These are phyloP conservation scores for Vaucheria bursata DNA, from an alignment of 352 stramenopile genomes.

Conservation along the genomic window DNA sequence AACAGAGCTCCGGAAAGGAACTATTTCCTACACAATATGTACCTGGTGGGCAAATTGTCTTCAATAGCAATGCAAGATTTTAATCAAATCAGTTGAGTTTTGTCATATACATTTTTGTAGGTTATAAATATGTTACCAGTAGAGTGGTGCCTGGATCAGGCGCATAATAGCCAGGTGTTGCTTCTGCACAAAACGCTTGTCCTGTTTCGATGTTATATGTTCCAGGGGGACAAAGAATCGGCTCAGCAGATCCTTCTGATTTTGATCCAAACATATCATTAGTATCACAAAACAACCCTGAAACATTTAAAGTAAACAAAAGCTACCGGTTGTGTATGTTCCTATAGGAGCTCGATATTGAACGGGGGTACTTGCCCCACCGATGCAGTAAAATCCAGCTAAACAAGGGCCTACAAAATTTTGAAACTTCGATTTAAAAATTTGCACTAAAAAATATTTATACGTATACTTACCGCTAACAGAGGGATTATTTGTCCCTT, in stretches of 20 bases:
- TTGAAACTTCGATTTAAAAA: conserved; percentile 4
- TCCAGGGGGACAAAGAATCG: conserved; percentile 21
- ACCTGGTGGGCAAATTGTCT: conserved; percentile 52
- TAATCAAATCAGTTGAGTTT: no score
- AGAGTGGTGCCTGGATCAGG: conserved; percentile 14
- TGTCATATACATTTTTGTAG: background rate
- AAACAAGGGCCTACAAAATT: conserved; percentile 64
- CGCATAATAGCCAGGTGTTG: conserved; percentile 30
- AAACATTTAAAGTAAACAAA: background rate
- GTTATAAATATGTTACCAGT: background rate
- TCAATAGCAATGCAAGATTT: background rate
- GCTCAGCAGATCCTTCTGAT: conserved; percentile 8
- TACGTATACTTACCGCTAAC: background rate
- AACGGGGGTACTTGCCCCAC: conserved; percentile 66
- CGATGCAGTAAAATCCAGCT: conserved; percentile 76
- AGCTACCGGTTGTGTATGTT: conserved; percentile 11
- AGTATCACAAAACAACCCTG: background rate
- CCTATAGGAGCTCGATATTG: conserved; percentile 16
- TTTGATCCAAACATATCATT: background rate
- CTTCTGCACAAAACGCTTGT: conserved; percentile 11
- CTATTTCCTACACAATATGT: conserved; percentile 51
- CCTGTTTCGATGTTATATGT: conserved; percentile 27
- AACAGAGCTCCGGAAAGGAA: conserved; percentile 51
- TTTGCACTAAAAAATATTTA: background rate
- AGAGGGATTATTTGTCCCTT: conserved; percentile 52